Evolutionary conservation across 2,329 filamentous ascomycete species (phyloP).

Genomic region (Fusarium incarnatum): DNA sequence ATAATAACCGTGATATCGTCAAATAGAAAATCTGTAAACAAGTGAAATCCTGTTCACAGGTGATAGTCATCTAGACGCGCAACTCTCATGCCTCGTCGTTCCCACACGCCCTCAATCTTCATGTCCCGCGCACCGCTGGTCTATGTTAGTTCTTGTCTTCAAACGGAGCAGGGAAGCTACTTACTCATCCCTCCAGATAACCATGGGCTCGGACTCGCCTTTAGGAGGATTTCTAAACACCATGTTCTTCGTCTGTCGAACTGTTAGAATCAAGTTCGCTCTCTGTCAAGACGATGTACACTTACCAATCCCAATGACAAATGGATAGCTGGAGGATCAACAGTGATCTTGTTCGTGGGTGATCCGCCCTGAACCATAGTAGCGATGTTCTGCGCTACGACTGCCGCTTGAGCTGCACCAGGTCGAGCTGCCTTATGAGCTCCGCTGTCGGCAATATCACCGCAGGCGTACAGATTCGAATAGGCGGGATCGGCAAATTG

Average conservation of each 20-base stretch:
- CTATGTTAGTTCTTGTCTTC: not conserved
- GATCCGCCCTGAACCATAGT: slow-evolving; percentile 36
- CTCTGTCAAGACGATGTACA: no score
- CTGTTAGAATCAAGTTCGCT: no score
- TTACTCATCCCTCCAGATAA: slow-evolving; percentile 44
- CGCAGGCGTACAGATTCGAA: slow-evolving; percentile 41
- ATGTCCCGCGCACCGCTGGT: slow-evolving; percentile 39
- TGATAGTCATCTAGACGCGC: slow-evolving; percentile 39
- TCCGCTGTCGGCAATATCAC: slow-evolving; percentile 44
- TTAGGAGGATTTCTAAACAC: slow-evolving; percentile 43
- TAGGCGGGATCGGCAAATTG: slow-evolving; percentile 43
- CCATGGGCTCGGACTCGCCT: slow-evolving; percentile 33
- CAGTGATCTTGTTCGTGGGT: slow-evolving; percentile 16
- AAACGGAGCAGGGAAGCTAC: fast-evolving
- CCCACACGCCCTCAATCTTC: slow-evolving; percentile 40
- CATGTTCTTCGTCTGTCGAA: no score
- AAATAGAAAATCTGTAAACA: no score
- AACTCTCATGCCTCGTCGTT: slow-evolving; percentile 40
- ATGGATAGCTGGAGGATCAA: slow-evolving; percentile 42
- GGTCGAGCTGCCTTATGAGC: slow-evolving; percentile 44
- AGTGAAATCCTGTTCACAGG: not conserved
- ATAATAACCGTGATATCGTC: no score
- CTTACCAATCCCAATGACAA: slow-evolving; percentile 43
- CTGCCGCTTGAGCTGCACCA: slow-evolving; percentile 33
- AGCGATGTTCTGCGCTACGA: slow-evolving; percentile 41